Evolutionary conservation across 148 eudicot genomes (phyloP).

Genomic region (Rhododendron williamsianum): DNA sequence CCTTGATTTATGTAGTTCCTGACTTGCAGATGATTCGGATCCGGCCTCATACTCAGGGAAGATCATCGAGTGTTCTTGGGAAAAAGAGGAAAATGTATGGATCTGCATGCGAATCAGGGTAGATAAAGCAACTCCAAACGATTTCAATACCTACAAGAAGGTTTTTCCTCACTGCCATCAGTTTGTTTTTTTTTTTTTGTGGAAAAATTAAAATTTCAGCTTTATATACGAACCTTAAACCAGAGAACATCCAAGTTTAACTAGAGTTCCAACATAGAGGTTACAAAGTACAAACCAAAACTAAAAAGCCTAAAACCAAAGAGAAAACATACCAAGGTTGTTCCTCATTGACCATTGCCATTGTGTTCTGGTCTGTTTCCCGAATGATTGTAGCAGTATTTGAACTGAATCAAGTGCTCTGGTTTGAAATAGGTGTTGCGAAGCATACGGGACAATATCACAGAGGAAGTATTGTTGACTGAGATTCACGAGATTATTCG

Average conservation of each 20-base stretch:
- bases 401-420: slow-evolving; percentile 2
- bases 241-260: background rate
- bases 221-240: background rate
- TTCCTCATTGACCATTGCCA: background rate
- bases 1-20: background rate
- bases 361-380: background rate
- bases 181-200: background rate
- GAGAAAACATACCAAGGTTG: background rate
- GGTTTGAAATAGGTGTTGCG: slow-evolving; percentile 58
- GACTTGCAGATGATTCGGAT: slow-evolving; percentile 59
- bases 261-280: background rate
- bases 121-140: slow-evolving; percentile 82
- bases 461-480: slow-evolving; percentile 63
- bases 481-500: slow-evolving; percentile 71
- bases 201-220: background rate
- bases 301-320: background rate
- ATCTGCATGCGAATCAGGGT: slow-evolving; percentile 58
- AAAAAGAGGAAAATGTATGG: slow-evolving; percentile 61
- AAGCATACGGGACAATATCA: slow-evolving; percentile 86
- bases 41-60: slow-evolving; percentile 62
- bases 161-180: slow-evolving; percentile 22
- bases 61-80: slow-evolving; percentile 79
- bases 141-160: slow-evolving; percentile 79
- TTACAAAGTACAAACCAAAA: background rate
- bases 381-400: background rate